Base-by-base conservation (phyloP, 2,329 filamentous ascomycete species). In the Colletotrichum shisoi region DNA sequence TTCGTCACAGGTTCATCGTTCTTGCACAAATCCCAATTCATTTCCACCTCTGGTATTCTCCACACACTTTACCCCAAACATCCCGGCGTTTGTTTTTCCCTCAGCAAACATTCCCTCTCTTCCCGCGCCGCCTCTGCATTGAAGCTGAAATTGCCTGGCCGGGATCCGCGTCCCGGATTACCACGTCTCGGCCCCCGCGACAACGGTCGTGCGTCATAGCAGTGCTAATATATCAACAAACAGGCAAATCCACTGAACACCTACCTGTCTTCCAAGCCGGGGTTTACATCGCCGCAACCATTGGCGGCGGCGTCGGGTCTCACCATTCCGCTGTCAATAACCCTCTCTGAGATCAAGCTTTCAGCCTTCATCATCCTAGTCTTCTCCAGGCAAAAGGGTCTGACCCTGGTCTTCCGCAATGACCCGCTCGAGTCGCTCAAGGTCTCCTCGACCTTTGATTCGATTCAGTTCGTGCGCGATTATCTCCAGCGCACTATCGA, bases 401-500 rank as follows among this genome's bases (percentile, higher is more conserved):
- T 99, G 64, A 99, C 95, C 1, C 85, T 99, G 54, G 95, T 99
- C 51, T 99, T 99, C 78, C 90, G 95, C 73, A 98, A 99, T 85
- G 95, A 99, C 76, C 95, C 95, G 4, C 88, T 99, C 69, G 95
- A 99, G 77, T 97, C 94, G 4, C 88, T 99, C 74, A 98, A 97
- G 82, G 95, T 99, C 71, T 98, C 94, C 0, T 98, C 94, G 72
- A 99, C 95, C 51, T 99, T 99, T 79, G 95, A 99, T 81, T 97
- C 94, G 13, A 99, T 99, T 74, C 94, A 95, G 51, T 99, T 99
- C 75, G 95, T 99, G 70, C 91, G 95, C 72, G 94, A 99, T 78
- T 98, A 98, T 77, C 82, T 99, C 63, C 95, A 99, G 76, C 91
- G 92, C 76, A 96, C 94, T 69, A 99, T 99, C 73, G 95, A 99